Conservation (phyloP, 1,139 yeast genomes). For the Geotrichum carabidarum region DNA sequence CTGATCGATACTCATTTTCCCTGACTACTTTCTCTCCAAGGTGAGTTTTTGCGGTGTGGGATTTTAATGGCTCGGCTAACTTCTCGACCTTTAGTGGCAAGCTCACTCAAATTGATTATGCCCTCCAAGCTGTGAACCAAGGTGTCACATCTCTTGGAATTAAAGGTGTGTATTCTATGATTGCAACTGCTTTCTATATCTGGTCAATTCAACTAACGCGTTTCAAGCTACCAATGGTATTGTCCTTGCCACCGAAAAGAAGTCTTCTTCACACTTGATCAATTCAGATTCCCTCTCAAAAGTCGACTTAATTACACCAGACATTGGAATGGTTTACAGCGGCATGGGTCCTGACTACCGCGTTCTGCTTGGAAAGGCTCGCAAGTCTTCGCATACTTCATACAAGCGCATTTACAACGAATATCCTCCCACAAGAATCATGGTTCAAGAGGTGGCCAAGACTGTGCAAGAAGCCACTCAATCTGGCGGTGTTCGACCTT, state of each 20-base stretch:
- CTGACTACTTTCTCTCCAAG: constrained; percentile 94
- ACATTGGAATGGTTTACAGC: constrained; percentile 92
- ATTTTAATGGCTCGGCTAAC: background rate
- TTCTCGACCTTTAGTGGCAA: constrained; percentile 59
- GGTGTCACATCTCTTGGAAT: constrained; percentile 97
- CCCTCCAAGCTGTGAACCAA: constrained; percentile 93
- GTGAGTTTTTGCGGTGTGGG: constrained; percentile 44
- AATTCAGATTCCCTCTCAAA: constrained; percentile 72
- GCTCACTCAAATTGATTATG: constrained; percentile 95
- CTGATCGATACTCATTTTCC: constrained; percentile 96
- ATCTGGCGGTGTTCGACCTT: constrained; percentile 96
- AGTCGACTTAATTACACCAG: constrained; percentile 82
- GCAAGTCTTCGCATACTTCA: constrained; percentile 87
- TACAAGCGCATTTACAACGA: constrained; percentile 93
- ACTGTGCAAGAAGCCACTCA: constrained; percentile 98
- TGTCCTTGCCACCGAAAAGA: constrained; percentile 94
- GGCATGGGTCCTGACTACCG: constrained; percentile 99
- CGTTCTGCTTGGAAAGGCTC: constrained; percentile 85
- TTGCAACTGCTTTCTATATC: background rate
- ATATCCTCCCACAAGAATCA: constrained; percentile 91
- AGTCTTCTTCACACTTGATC: constrained; percentile 72
- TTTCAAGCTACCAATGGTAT: constrained; percentile 78
- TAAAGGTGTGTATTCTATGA: constrained; percentile 43
- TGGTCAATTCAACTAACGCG: constrained; percentile 1
- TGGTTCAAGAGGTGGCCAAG: constrained; percentile 92